A percentile compares a stretch with the other conserved stretches of the same genome.
phyloP scores from a whole-genome alignment of 2,329 filamentous ascomycete species.

The Geoglossum cookeanum region DNA sequence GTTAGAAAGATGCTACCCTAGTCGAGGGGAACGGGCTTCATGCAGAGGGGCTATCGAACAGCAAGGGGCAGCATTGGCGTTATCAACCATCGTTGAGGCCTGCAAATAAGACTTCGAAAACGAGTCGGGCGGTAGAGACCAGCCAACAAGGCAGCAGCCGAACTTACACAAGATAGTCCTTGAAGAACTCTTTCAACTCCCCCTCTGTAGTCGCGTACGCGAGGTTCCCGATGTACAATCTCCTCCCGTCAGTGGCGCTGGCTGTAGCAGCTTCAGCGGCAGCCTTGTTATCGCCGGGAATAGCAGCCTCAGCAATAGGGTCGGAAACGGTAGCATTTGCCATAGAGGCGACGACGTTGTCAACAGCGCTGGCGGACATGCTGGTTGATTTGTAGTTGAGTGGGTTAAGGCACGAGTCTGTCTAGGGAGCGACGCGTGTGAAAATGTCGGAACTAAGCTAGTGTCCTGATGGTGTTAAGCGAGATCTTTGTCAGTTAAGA shows the following conservation, averaged over 20 bases:
- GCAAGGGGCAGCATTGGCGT: slow-evolving; percentile 8
- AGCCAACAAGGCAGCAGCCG: not conserved
- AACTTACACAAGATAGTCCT: slow-evolving; percentile 96
- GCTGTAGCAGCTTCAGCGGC: slow-evolving; percentile 83
- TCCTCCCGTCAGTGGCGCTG: slow-evolving; percentile 95
- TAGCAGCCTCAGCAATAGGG: slow-evolving; percentile 29
- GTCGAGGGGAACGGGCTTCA: not conserved
- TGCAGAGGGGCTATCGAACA: not conserved
- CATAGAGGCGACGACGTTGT: slow-evolving; percentile 56
- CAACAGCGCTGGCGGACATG: slow-evolving; percentile 71
- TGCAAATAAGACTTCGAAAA: slow-evolving; percentile 1
- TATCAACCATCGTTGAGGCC: not conserved
- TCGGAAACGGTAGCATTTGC: slow-evolving; percentile 45
- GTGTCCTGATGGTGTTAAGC: not conserved
- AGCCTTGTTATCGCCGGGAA: slow-evolving; percentile 39
- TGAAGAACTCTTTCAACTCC: slow-evolving; percentile 99
- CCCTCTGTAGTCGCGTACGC: slow-evolving; percentile 99
- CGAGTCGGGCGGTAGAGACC: slow-evolving; percentile 1
- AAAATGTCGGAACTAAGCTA: slow-evolving; percentile 2
- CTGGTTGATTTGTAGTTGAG: slow-evolving; percentile 25
- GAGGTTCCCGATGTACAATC: slow-evolving; percentile 99
- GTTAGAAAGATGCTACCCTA: not conserved
- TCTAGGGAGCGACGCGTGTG: not conserved
- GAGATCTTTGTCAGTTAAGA: not conserved
- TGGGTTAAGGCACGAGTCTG: not conserved